A percentile compares a stretch with the other conserved stretches of the same genome.
Conservation (phyloP, 2,329 filamentous ascomycete genomes). For the Gaeumannomyces sp. region DNA sequence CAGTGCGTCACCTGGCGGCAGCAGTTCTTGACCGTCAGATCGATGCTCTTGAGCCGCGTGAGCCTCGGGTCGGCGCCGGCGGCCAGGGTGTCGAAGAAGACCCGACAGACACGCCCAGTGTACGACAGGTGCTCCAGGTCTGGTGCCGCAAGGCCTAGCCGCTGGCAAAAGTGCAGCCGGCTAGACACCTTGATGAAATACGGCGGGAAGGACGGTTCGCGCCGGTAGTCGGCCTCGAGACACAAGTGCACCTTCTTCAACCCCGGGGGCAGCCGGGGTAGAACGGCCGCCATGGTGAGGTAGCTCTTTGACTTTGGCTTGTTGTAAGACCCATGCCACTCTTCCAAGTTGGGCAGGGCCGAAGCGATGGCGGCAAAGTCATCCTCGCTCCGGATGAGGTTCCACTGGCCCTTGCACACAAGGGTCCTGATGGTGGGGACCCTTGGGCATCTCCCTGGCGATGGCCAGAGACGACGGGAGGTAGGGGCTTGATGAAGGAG, state of each 20-base stretch:
- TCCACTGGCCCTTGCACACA: constrained; percentile 72
- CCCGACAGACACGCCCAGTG: constrained; percentile 64
- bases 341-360: constrained; percentile 59
- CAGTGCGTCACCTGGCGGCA: constrained; percentile 51
- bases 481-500: not conserved
- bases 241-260: constrained; percentile 61
- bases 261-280: constrained; percentile 49
- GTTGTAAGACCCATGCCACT: constrained; percentile 59
- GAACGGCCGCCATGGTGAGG: constrained; percentile 58
- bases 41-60: constrained; percentile 56
- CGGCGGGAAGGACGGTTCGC: constrained; percentile 53
- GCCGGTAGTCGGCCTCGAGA: constrained; percentile 65
- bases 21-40: constrained; percentile 69
- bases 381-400: constrained; percentile 57
- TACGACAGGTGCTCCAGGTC: constrained; percentile 63
- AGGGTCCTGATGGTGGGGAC: constrained; percentile 57
- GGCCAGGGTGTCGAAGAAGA: constrained; percentile 59
- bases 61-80: constrained; percentile 40
- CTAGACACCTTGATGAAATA: constrained; percentile 56
- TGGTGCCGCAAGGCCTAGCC: constrained; percentile 50
- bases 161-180: constrained; percentile 58
- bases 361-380: constrained; percentile 58
- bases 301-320: constrained; percentile 72
- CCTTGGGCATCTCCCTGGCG: constrained; percentile 20
- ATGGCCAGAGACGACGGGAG: constrained; percentile 9